phyloP scores from a whole-genome alignment of 129 eudicot genomes.

The Silybum marianum region DNA sequence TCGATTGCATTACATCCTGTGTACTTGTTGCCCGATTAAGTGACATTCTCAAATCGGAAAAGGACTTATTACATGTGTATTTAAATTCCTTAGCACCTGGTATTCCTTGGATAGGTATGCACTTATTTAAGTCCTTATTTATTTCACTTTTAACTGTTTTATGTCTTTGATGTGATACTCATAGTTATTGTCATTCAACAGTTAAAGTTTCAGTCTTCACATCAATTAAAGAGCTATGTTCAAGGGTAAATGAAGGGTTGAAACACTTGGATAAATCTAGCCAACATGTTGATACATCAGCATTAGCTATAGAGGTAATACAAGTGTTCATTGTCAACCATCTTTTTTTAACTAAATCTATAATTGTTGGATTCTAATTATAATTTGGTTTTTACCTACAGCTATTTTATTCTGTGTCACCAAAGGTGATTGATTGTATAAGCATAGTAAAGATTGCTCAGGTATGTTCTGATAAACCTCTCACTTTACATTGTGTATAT shows the following conservation, averaged over 20 bases:
- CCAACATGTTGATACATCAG: constrained; percentile 33
- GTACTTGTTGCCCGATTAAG: constrained; percentile 58
- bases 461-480: constrained; percentile 36
- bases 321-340: constrained; percentile 18
- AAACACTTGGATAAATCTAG: constrained; percentile 27
- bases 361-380: constrained; percentile 16
- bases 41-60: constrained; percentile 66
- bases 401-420: constrained; percentile 57
- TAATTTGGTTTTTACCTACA: constrained; percentile 37
- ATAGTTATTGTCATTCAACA: constrained; percentile 36
- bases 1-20: constrained; percentile 70
- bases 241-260: constrained; percentile 42
- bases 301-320: constrained; percentile 67
- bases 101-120: constrained; percentile 76
- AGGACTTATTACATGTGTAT: constrained; percentile 53
- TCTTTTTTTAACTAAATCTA: background rate
- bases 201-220: constrained; percentile 81
- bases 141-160: background rate
- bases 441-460: constrained; percentile 77
- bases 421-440: constrained; percentile 69
- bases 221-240: constrained; percentile 68
- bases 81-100: constrained; percentile 59
- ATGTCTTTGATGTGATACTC: constrained; percentile 16
- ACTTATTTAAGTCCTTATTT: background rate
- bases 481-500: background rate